Evolutionary conservation across 2,329 filamentous ascomycete species (phyloP), one percentile per base, ranked within the genome.

Genomic region (Cladophialophora carrionii): DNA sequence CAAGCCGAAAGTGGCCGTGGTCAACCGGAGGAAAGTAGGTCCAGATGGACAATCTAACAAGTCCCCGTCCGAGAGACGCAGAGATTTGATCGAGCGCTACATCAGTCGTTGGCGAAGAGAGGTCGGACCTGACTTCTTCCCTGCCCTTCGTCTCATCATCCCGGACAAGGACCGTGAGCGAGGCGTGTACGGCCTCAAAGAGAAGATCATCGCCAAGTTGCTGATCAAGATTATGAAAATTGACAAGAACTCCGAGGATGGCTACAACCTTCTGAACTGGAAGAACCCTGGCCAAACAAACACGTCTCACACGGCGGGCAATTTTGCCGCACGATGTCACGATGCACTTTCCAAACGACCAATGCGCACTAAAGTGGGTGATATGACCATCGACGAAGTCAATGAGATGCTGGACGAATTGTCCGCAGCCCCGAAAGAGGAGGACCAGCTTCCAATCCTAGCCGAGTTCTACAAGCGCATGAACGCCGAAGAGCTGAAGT

Each of bases 191-290:
- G 92, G 94, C 0, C 82, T 99, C 48, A 98, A 98, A 75, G 95
- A 99, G 80, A 93, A 90, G 75, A 86, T 88, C 4, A 92, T 99
- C 65, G 94, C 89, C 9, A 96, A 92, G 74, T 80, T 98, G 22
- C 82, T 98, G n/a, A 90, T 97, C 64, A 94, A 92, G 74, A 84
- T 96, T 46, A 89, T 96, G 82, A 94, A 93, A 74, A 96, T 99
- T 72, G 89, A 93, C 79, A 91, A 89, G 72, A 88, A 93, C 72
- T 96, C 92, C 0, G 91, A 96, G 68, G 94, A 98, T 79, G 94
- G 89, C 0, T 89, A 89, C 74, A 92, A 86, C 69, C 82, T 99
- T 26, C 77, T 96, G 61, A 91, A 96, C 69, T 99, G 95, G 95
- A 98, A 96, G 77, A 80, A 96, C 0, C 94, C 93, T 0, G 90